phyloP scores from a whole-genome alignment of 2,329 filamentous ascomycete genomes.

The Immersiporthe knoxdaviesiana region DNA sequence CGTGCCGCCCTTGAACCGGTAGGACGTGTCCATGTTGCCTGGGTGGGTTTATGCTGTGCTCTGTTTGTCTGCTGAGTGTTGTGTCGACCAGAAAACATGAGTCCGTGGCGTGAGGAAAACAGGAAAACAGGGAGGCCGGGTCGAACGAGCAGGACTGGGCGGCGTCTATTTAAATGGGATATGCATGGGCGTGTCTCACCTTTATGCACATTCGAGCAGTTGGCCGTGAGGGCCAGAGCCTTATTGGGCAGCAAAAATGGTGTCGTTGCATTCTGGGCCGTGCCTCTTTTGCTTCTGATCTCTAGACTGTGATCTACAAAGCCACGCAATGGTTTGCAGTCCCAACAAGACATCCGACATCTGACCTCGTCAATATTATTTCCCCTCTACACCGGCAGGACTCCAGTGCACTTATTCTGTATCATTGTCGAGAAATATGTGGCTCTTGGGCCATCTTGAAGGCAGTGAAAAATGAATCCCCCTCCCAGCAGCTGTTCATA shows the following conservation, averaged over 20 bases:
- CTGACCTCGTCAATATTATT: background rate
- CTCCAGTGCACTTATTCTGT: background rate
- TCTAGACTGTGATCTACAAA: background rate
- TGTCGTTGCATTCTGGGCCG: background rate
- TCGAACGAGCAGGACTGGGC: background rate
- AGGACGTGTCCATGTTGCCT: constrained; percentile 1
- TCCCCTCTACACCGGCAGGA: background rate
- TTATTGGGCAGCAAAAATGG: background rate
- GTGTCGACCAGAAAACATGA: background rate
- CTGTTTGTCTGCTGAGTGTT: background rate
- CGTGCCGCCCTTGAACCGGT: constrained; percentile 10
- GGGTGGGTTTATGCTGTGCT: no score
- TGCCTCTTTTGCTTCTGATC: background rate
- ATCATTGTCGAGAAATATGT: no score
- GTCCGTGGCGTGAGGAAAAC: background rate
- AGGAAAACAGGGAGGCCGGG: background rate
- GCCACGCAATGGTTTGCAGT: background rate
- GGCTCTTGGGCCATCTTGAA: background rate
- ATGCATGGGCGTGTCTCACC: background rate
- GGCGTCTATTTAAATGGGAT: background rate
- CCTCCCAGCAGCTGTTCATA: background rate
- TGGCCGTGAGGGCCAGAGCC: background rate
- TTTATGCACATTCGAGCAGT: background rate
- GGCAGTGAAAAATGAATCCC: background rate
- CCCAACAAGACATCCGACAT: background rate